These are phyloP conservation scores for Paecilomyces fulvus DNA, from an alignment of 2,329 filamentous ascomycete species.

Conservation along the genomic window DNA sequence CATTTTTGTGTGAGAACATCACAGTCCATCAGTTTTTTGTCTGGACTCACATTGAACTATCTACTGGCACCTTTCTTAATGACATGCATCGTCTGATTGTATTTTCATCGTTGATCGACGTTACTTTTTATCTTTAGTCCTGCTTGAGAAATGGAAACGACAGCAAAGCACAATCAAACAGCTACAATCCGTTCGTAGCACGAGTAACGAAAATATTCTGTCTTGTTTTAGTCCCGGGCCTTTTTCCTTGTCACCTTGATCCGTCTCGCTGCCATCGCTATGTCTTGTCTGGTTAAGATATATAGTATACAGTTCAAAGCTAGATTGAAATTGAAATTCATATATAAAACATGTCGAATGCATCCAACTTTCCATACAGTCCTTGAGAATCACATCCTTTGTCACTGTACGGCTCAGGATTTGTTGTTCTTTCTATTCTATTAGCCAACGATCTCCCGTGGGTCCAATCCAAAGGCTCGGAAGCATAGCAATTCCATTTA, in stretches of 20 bases:
- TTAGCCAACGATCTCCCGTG: no score
- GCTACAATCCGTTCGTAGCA: not conserved
- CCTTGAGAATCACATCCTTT: no score
- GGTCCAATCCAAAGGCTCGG: no score
- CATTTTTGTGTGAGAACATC: not conserved
- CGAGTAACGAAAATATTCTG: not conserved
- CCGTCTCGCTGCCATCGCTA: not conserved
- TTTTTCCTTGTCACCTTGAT: not conserved
- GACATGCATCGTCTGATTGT: not conserved
- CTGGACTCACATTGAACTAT: not conserved
- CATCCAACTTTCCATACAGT: no score
- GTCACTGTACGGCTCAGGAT: no score
- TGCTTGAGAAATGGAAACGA: not conserved
- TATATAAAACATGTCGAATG: not conserved
- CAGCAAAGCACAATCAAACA: not conserved
- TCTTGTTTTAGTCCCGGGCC: no score
- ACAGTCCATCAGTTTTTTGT: not conserved
- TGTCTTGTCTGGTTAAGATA: not conserved
- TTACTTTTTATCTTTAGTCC: not conserved
- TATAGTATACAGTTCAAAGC: not conserved
- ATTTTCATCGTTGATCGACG: not conserved
- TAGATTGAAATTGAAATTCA: not conserved
- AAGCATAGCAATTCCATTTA: no score
- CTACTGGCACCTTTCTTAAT: not conserved
- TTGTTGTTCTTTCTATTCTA: no score